Conservation (phyloP, 768 basidiomycete species). For the Suillus luteus region DNA sequence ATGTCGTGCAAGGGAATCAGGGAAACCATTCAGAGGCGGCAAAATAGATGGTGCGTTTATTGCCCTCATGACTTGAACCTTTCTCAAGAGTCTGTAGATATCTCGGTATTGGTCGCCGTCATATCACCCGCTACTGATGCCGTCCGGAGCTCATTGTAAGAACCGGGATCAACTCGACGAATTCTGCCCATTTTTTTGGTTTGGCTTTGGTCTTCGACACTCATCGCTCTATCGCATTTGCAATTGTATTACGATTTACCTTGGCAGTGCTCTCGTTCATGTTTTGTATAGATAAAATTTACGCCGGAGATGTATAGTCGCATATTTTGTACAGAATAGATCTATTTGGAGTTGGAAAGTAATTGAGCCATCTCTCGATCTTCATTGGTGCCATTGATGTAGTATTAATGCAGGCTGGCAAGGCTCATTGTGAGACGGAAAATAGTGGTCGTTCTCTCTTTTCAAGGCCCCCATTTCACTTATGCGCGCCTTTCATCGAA, state of each 20-base stretch:
- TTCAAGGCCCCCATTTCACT: background rate
- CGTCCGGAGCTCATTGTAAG: conserved; percentile 18
- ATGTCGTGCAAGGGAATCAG: conserved; percentile 73
- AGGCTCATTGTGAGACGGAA: background rate
- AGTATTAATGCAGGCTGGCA: no score
- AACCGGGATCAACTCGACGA: background rate
- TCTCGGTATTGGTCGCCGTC: conserved; percentile 66
- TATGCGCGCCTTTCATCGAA: background rate
- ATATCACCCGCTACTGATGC: conserved; percentile 48
- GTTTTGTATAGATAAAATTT: conserved; percentile 1
- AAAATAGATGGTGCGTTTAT: conserved; percentile 74
- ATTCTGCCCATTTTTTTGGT: background rate
- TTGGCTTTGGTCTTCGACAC: background rate
- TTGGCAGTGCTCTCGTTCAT: background rate
- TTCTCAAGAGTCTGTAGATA: conserved; percentile 43
- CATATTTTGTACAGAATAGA: background rate
- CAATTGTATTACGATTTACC: conserved; percentile 1
- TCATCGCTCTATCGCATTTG: conserved; percentile 1
- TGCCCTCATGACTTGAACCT: background rate
- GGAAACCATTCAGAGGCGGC: conserved; percentile 73
- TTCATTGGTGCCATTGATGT: background rate
- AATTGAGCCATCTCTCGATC: background rate
- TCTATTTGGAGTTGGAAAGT: background rate
- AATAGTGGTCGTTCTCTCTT: background rate
- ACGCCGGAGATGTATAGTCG: background rate